phyloP scores from a whole-genome alignment of 2,329 filamentous ascomycete species.

The Hymenoscyphus occultus region DNA sequence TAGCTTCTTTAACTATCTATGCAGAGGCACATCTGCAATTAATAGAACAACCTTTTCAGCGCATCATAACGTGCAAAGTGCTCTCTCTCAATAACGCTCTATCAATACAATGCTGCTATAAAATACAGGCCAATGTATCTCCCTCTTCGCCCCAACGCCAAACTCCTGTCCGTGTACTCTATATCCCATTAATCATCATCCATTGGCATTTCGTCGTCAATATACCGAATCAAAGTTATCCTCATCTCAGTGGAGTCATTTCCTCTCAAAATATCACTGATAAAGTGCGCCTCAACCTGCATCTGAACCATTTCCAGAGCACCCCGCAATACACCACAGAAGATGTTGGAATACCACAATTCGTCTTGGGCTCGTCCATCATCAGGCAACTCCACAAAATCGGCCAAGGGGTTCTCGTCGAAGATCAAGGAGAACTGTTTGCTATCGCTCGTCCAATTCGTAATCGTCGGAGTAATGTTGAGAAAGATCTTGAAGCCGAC shows the following conservation, averaged over 20 bases:
- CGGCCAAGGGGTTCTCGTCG: constrained; percentile 93
- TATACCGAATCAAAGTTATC: constrained; percentile 85
- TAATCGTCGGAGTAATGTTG: constrained; percentile 89
- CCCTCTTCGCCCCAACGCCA: constrained; percentile 19
- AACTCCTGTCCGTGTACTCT: constrained; percentile 17
- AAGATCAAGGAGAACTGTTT: constrained; percentile 96
- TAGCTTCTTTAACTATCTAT: too few relatives aligned
- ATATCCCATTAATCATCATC: constrained; percentile 72
- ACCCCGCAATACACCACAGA: constrained; percentile 88
- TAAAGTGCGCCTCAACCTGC: constrained; percentile 96
- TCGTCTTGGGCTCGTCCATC: constrained; percentile 95
- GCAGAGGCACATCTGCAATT: too few relatives aligned
- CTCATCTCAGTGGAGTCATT: constrained; percentile 98
- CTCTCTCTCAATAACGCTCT: background rate
- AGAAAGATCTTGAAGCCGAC: constrained; percentile 99
- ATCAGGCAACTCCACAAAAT: constrained; percentile 96
- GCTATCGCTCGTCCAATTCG: constrained; percentile 94
- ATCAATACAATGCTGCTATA: background rate
- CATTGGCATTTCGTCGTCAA: constrained; percentile 94
- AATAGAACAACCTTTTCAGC: background rate
- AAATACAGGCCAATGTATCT: background rate
- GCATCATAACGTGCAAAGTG: too few relatives aligned
- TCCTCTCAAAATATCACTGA: constrained; percentile 86
- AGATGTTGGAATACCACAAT: constrained; percentile 96
- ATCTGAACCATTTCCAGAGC: constrained; percentile 99